Evolutionary conservation across 2,329 filamentous ascomycete genomes (phyloP).

Genomic region (Fusarium coicis): DNA sequence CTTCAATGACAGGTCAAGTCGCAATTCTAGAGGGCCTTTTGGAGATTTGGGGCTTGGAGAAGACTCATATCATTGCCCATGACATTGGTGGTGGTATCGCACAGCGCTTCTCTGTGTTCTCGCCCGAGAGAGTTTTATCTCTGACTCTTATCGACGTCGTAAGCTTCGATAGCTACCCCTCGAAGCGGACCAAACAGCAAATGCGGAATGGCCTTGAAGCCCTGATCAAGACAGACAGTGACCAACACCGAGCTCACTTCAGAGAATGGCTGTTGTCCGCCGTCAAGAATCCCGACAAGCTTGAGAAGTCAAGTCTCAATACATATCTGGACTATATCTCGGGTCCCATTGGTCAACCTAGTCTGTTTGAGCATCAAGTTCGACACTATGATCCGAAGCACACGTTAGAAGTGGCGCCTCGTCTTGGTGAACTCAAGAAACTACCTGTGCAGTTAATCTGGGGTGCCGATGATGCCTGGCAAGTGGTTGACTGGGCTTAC

Average conservation of each 20-base stretch:
- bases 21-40: slow-evolving; percentile 44
- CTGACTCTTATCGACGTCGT: slow-evolving; percentile 48
- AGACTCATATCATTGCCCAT: slow-evolving; percentile 44
- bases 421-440: slow-evolving; percentile 38
- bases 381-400: slow-evolving; percentile 49
- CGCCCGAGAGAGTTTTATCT: slow-evolving; percentile 35
- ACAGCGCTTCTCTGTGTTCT: slow-evolving; percentile 44
- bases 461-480: slow-evolving; percentile 48
- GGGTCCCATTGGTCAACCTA: slow-evolving; percentile 46
- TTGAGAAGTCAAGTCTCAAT: slow-evolving; percentile 38
- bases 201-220: slow-evolving; percentile 45
- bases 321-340: slow-evolving; percentile 48
- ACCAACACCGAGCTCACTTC: slow-evolving; percentile 43
- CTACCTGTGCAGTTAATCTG: slow-evolving; percentile 47
- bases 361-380: slow-evolving; percentile 49
- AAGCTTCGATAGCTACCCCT: slow-evolving; percentile 50
- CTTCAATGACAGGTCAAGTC: slow-evolving; percentile 49
- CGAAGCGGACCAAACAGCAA: slow-evolving; percentile 45
- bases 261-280: slow-evolving; percentile 42
- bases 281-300: slow-evolving; percentile 27
- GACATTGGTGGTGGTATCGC: slow-evolving; percentile 49
- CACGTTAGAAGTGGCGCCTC: slow-evolving; percentile 45
- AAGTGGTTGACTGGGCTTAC: slow-evolving; percentile 47
- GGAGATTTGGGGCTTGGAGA: slow-evolving; percentile 41
- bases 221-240: slow-evolving; percentile 38